These are phyloP conservation scores for Endothia cerciana DNA, from an alignment of 2,329 filamentous ascomycete genomes.

Conservation along the genomic window DNA sequence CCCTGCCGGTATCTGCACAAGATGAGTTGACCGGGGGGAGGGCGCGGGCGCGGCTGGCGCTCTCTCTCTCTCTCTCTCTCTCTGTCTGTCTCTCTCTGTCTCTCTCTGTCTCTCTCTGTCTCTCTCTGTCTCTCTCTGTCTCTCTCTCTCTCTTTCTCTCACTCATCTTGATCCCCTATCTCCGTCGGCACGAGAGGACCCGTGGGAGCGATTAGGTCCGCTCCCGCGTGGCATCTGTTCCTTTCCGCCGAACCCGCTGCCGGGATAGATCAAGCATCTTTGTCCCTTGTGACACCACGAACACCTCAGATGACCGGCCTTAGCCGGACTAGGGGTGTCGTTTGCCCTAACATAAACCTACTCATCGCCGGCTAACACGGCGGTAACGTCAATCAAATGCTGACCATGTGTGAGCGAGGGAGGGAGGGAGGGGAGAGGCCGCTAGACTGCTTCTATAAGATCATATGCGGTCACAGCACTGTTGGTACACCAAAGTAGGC, in stretches of 20 bases:
- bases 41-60: too few relatives aligned
- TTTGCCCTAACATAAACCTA: not conserved
- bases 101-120: too few relatives aligned
- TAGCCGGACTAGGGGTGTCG: not conserved
- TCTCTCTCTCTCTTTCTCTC: too few relatives aligned
- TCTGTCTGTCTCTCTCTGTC: too few relatives aligned
- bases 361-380: not conserved
- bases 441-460: constrained; percentile 25
- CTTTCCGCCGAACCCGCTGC: constrained; percentile 19
- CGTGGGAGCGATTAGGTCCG: constrained; percentile 27
- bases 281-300: not conserved
- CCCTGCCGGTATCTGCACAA: too few relatives aligned
- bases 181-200: constrained; percentile 1
- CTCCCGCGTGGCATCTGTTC: constrained; percentile 24
- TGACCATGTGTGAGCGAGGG: constrained; percentile 9
- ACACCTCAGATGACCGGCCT: not conserved
- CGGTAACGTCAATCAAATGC: not conserved
- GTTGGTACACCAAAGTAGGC: constrained; percentile 12
- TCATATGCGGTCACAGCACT: constrained; percentile 19
- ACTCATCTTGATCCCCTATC: constrained; percentile 15
- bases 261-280: not conserved
- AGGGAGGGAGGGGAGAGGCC: constrained; percentile 9
- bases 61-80: too few relatives aligned
- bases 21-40: constrained; percentile 12
- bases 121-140: too few relatives aligned